Evolutionary conservation across 1,284 basidiomycete species (phyloP).

Genomic region (Exobasidium cylindrosporum): DNA sequence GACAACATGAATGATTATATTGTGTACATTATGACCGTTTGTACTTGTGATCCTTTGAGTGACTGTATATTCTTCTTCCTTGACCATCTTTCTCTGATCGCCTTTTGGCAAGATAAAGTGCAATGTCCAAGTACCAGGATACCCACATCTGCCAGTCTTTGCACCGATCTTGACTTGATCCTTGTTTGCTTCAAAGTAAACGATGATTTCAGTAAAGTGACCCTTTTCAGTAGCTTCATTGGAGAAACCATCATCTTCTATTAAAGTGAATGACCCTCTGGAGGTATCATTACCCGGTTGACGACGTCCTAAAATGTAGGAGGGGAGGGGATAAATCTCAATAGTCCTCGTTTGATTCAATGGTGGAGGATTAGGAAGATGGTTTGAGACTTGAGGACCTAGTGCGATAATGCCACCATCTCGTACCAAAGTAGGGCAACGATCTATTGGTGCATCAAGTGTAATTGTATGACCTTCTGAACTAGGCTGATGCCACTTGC

Average conservation of each 20-base stretch:
- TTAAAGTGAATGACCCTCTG: slow-evolving; percentile 19
- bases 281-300: not conserved
- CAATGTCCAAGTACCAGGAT: slow-evolving; percentile 13
- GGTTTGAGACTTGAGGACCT: not conserved
- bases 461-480: slow-evolving; percentile 14
- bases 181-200: not conserved
- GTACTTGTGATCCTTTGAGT: not conserved
- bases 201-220: slow-evolving; percentile 20
- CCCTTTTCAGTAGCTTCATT: slow-evolving; percentile 24
- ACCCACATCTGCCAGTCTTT: not conserved
- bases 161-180: slow-evolving; percentile 9
- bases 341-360: not conserved
- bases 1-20: too few species aligned
- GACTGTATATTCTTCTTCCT: not conserved
- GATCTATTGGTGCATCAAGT: slow-evolving; percentile 1
- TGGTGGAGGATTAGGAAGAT: not conserved
- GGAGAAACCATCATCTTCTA: slow-evolving; percentile 28
- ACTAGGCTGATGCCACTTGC: slow-evolving; percentile 14
- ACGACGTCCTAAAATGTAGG: not conserved
- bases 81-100: slow-evolving; percentile 9
- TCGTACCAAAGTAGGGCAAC: slow-evolving; percentile 20
- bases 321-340: slow-evolving; percentile 1
- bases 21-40: not conserved
- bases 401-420: slow-evolving; percentile 22
- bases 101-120: slow-evolving; percentile 7